phyloP scores from a whole-genome alignment of 73 alveolate species.

The Uronychia setigera region DNA sequence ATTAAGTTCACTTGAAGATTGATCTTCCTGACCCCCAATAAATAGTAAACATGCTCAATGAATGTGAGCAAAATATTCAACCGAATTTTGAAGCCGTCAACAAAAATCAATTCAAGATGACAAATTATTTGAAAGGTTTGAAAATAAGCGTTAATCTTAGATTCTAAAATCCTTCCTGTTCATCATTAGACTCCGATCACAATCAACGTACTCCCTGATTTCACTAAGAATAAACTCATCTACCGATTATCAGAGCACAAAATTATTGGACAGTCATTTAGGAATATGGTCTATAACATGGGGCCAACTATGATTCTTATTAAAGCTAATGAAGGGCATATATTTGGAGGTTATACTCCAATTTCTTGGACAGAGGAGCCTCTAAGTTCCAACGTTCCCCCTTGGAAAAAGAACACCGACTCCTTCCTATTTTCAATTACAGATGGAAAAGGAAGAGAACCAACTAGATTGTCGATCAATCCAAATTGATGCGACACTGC shows the following conservation, averaged over 20 bases:
- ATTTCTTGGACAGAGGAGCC: constrained; percentile 22
- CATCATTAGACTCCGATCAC: constrained; percentile 38
- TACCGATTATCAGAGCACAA: constrained; percentile 54
- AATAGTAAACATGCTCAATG: neutral
- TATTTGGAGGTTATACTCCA: constrained; percentile 27
- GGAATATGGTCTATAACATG: constrained; percentile 49
- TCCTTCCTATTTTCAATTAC: constrained; percentile 51
- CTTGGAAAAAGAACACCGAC: constrained; percentile 27
- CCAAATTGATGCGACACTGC: constrained; percentile 20
- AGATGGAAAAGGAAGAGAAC: constrained; percentile 60
- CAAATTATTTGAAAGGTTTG: constrained; percentile 38
- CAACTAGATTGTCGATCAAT: constrained; percentile 11
- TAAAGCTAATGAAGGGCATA: constrained; percentile 26
- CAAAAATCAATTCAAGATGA: constrained; percentile 23
- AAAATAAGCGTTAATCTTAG: too few species aligned
- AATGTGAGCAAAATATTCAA: neutral
- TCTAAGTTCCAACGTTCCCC: too few species aligned
- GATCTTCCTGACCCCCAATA: constrained; percentile 30
- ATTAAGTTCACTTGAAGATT: constrained; percentile 16
- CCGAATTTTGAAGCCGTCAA: constrained; percentile 1
- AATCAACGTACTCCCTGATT: constrained; percentile 48
- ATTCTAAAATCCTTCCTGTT: constrained; percentile 48
- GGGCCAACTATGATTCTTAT: constrained; percentile 25
- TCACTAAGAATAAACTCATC: constrained; percentile 24
- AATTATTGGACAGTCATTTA: constrained; percentile 54